Conservation (phyloP, 1,139 yeast species). For the Yamadazyma siamensis region DNA sequence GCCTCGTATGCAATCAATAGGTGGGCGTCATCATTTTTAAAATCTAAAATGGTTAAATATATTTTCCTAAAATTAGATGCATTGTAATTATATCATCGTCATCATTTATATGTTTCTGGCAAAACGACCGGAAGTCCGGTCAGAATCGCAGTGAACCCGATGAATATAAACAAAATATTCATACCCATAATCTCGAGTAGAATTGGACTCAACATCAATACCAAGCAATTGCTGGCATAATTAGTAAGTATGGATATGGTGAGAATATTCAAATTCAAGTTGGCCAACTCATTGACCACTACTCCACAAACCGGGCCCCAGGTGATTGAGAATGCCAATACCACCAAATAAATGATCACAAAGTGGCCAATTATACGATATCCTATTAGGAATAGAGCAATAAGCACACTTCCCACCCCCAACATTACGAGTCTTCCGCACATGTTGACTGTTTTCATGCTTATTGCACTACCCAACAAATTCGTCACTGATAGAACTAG, state of each 20-base stretch:
- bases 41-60: too few relatives aligned
- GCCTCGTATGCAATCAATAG: too few relatives aligned
- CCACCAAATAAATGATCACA: conserved; percentile 12
- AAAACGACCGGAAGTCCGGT: conserved; percentile 12
- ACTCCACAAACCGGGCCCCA: conserved; percentile 37
- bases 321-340: conserved; percentile 24
- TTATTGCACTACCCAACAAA: conserved; percentile 10
- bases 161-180: conserved; percentile 16
- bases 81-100: too few relatives aligned
- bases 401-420: conserved; percentile 6
- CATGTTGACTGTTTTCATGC: conserved; percentile 5
- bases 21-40: too few relatives aligned
- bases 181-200: conserved; percentile 16
- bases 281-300: conserved; percentile 20
- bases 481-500: conserved; percentile 10
- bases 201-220: conserved; percentile 22
- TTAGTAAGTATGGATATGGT: conserved; percentile 21
- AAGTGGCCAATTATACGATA: conserved; percentile 9
- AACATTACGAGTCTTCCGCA: conserved; percentile 9
- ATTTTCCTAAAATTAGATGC: too few relatives aligned
- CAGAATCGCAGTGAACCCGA: conserved; percentile 16
- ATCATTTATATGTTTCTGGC: conserved; percentile 17
- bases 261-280: conserved; percentile 19
- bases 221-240: conserved; percentile 24
- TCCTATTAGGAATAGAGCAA: conserved; percentile 3